These are phyloP conservation scores for Hygrocybe punicea DNA, from an alignment of 768 basidiomycete genomes.

Conservation along the genomic window DNA sequence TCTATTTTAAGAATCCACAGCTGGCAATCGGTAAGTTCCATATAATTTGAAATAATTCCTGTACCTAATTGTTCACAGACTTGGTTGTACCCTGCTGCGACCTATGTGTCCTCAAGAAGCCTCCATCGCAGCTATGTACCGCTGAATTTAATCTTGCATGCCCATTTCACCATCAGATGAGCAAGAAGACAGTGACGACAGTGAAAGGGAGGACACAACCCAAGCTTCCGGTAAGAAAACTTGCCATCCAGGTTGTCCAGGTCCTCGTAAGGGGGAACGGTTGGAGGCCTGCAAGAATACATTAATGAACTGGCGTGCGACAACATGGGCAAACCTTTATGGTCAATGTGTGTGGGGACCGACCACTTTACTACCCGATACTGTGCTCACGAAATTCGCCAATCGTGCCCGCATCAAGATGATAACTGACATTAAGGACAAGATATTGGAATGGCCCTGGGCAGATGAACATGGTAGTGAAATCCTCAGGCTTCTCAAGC, in stretches of 20 bases:
- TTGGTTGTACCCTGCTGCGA: neutral
- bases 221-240: no score
- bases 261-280: no score
- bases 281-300: neutral
- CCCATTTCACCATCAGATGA: no score
- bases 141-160: neutral
- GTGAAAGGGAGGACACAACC: no score
- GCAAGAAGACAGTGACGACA: no score
- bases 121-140: neutral
- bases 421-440: constrained; percentile 13
- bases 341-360: neutral
- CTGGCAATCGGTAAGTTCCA: constrained; percentile 17
- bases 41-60: neutral
- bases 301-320: neutral
- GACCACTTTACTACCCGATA: neutral
- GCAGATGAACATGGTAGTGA: constrained; percentile 16
- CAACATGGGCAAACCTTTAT: neutral
- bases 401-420: constrained; percentile 5
- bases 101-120: neutral
- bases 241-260: no score
- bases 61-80: neutral
- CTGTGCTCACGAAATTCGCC: neutral
- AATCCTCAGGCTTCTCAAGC: constrained; percentile 13
- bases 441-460: constrained; percentile 10
- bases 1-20: constrained; percentile 33